Conservation (phyloP, 2,329 filamentous ascomycete genomes). For the Ophiosphaerella herpotricha region DNA sequence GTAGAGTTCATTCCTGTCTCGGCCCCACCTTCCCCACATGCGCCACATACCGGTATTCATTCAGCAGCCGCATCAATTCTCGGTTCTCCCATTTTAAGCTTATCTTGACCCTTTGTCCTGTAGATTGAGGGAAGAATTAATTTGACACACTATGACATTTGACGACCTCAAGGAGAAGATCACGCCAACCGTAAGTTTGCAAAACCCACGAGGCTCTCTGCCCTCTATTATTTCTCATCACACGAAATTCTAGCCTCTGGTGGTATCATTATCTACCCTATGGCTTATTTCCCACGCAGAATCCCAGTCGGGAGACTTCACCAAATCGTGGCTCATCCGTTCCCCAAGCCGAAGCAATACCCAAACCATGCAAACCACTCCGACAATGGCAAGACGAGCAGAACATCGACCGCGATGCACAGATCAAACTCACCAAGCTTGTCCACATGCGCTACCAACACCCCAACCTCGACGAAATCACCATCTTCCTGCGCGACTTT, state of each 20-base stretch:
- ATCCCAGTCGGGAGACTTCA: slow-evolving; percentile 38
- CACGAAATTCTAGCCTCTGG: slow-evolving; percentile 19
- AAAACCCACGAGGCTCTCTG: neutral
- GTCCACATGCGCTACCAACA: slow-evolving; percentile 61
- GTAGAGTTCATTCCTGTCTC: too few relatives aligned
- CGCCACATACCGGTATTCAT: too few relatives aligned
- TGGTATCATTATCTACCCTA: neutral
- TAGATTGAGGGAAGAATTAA: too few relatives aligned
- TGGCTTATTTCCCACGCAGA: slow-evolving; percentile 13
- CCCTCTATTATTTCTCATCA: too few relatives aligned
- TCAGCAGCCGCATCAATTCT: too few relatives aligned
- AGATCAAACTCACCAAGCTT: slow-evolving; percentile 55
- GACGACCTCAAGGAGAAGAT: slow-evolving; percentile 38
- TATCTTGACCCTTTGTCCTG: too few relatives aligned
- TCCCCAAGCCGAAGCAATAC: slow-evolving; percentile 46
- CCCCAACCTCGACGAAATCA: slow-evolving; percentile 55
- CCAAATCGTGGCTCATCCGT: slow-evolving; percentile 50
- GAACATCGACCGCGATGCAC: slow-evolving; percentile 50
- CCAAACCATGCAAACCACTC: slow-evolving; percentile 41
- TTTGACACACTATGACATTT: slow-evolving; percentile 30
- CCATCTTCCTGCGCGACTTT: slow-evolving; percentile 49
- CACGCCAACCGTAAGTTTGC: slow-evolving; percentile 33
- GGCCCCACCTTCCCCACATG: too few relatives aligned
- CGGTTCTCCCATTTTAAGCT: too few relatives aligned
- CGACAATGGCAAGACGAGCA: slow-evolving; percentile 45